Conservation (phyloP, 2,329 filamentous ascomycete species). For the Dichotomopilus funicola region DNA sequence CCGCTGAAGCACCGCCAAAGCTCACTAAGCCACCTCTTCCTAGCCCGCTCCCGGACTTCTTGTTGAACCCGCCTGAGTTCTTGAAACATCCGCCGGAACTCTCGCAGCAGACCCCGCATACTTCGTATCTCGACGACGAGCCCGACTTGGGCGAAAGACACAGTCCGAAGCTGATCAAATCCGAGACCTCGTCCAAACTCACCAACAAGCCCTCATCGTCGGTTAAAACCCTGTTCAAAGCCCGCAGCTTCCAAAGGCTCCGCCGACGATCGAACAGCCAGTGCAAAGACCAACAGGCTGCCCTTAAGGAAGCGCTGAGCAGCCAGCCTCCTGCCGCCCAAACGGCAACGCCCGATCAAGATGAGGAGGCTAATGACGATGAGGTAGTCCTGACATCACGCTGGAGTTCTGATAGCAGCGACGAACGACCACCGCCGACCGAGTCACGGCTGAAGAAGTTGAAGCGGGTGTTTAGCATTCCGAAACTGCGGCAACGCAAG, state of each 20-base stretch:
- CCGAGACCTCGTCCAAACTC: neutral
- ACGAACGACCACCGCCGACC: neutral
- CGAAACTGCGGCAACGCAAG: constrained; percentile 7
- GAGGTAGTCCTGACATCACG: constrained; percentile 2
- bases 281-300: no score
- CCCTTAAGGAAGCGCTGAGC: no score
- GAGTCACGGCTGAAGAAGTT: constrained; percentile 4
- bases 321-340: no score
- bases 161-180: neutral
- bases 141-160: neutral
- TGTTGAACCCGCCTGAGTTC: neutral
- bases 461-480: constrained; percentile 10
- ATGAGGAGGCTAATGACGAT: neutral
- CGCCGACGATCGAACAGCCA: no score
- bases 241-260: no score
- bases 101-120: neutral
- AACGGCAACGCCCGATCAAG: no score
- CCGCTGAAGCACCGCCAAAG: neutral
- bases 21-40: neutral
- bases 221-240: neutral
- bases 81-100: neutral
- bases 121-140: neutral
- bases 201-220: neutral
- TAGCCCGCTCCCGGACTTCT: neutral
- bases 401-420: constrained; percentile 13